These are phyloP conservation scores for Rhododendron ferrugineum DNA, from an alignment of 148 eudicot species.

Conservation along the genomic window DNA sequence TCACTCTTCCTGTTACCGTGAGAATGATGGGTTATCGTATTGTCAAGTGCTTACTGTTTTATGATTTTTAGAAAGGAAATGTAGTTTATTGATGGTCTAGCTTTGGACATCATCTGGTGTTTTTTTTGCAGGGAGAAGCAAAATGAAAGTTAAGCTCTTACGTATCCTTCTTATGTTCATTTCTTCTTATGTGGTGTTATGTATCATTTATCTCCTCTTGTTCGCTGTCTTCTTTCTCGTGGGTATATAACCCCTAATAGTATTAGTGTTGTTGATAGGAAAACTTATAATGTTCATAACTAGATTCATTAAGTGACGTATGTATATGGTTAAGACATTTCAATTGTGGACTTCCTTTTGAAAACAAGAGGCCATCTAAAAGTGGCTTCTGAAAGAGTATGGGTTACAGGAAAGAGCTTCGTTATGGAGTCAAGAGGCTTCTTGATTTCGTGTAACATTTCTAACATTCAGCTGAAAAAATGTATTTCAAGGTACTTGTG, in stretches of 20 bases:
- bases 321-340: background rate
- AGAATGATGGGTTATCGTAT: background rate
- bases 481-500: background rate
- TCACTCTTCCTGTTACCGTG: background rate
- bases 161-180: conserved; percentile 41
- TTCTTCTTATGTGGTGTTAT: background rate
- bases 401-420: background rate
- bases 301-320: background rate
- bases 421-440: background rate
- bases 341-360: background rate
- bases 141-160: conserved; percentile 72
- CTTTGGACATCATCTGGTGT: background rate
- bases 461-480: background rate
- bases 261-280: background rate
- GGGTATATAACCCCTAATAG: background rate
- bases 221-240: background rate
- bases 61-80: background rate
- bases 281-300: background rate
- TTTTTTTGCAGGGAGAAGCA: conserved; percentile 32
- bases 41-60: background rate
- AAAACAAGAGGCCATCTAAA: background rate
- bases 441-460: background rate
- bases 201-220: background rate
- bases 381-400: background rate
- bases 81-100: background rate